Conservation (phyloP, 225 moss, liverwort and hornwort species). For the Neckera pumila region DNA sequence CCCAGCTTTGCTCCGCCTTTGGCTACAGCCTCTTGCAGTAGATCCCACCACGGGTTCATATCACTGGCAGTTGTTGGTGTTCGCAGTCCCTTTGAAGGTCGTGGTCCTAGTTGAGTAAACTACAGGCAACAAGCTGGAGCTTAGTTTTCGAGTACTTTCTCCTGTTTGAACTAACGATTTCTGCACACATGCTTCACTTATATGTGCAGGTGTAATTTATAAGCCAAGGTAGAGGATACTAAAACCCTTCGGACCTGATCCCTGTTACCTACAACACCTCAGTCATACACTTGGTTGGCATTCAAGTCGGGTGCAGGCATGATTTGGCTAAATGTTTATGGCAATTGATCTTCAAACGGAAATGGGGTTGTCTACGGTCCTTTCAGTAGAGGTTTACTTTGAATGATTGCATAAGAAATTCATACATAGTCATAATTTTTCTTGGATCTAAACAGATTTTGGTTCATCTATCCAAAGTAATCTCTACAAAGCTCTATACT, state of each 20-base stretch:
- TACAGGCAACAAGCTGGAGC: neutral
- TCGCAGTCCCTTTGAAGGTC: slow-evolving; percentile 10
- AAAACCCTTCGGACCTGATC: neutral
- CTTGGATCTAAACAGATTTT: neutral
- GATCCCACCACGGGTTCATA: slow-evolving; percentile 63
- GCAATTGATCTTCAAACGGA: neutral
- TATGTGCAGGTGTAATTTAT: neutral
- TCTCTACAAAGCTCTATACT: neutral
- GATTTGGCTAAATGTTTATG: neutral
- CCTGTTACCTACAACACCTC: neutral
- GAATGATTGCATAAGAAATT: neutral
- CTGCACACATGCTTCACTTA: neutral
- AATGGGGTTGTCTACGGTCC: neutral
- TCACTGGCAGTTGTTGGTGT: slow-evolving; percentile 20
- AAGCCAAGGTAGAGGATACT: neutral
- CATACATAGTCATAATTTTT: no score
- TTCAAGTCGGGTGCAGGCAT: neutral
- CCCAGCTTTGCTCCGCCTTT: slow-evolving; percentile 26
- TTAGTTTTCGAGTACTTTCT: neutral
- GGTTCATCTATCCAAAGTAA: neutral
- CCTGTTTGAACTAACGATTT: neutral
- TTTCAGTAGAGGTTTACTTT: neutral
- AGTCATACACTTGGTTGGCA: neutral
- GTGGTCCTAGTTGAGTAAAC: slow-evolving; percentile 18
- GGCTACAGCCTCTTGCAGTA: slow-evolving; percentile 27